Base-by-base conservation (phyloP, 805 yeast genomes). In the Ogataea saltuana region DNA sequence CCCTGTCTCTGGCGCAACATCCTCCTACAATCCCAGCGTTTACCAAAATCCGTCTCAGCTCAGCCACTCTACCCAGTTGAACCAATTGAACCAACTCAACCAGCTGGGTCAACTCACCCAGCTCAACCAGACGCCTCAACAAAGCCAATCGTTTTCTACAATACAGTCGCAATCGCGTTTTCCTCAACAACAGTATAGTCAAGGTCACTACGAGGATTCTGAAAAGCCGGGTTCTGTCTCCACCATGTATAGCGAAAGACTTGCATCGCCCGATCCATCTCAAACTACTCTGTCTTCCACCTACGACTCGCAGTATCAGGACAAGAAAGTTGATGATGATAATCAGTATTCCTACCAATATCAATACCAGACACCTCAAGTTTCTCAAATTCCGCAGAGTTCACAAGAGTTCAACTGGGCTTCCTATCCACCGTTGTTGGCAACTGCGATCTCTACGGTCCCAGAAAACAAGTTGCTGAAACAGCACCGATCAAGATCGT, bases 251-350 rank as follows among this genome's bases (percentile, higher is more conserved):
- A 39, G 23, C 33, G 41, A 19, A 16, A 25, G 25, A 32, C 46
- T 9, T 32, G 45, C 30, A 42, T 41, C 30, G 34, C 33, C 36
- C 33, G 28, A 25, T n/a, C 35, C 37, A 15, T 9, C 30, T 12
- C 37, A 15, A 12, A 4, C 26, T 15, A 42, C 44, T 18, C 39
- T 41, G 17, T 41, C 7, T 21, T 42, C 37, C 12, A 15, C 30
- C 3, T 34, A 16, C 15, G 38, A 34, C 20, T 9, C 29, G 13
- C 38, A 15, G 11, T 23, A n/a, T 11, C 38, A 22, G 16, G 20
- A 20, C 22, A 39, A 41, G 21, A 47, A 39, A 33, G 27, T 38
- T 12, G 54, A 50, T 16, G 54, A 50, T 4, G 48, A 47, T 7
- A 26, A 41, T 10, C 49, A 35, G n/a, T 42, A 35, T 13, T 39